These are phyloP conservation scores for Hibiscus trionum DNA, from an alignment of 345 rosid species.

Conservation along the genomic window DNA sequence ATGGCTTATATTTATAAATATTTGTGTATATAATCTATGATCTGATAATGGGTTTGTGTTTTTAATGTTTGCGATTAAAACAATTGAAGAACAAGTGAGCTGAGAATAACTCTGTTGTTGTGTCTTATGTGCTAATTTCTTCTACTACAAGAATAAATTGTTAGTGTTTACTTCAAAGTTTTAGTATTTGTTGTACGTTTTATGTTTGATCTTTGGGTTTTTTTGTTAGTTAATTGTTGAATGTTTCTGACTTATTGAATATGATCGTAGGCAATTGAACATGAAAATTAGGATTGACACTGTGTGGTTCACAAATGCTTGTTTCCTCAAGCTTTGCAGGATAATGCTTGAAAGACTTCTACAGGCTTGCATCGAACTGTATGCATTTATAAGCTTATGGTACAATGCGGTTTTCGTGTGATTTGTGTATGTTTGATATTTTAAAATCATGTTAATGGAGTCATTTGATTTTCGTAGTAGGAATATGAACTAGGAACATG, in stretches of 20 bases:
- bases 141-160: constrained; percentile 1
- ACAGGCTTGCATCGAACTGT: background rate
- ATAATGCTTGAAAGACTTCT: background rate
- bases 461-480: background rate
- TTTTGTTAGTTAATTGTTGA: background rate
- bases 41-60: background rate
- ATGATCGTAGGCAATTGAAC: background rate
- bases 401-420: background rate
- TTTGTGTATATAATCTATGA: constrained; percentile 10
- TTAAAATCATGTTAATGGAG: background rate
- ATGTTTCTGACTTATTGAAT: background rate
- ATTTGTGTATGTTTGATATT: background rate
- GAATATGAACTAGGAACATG: too few relatives aligned
- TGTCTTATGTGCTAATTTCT: background rate
- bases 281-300: background rate
- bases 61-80: background rate
- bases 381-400: background rate
- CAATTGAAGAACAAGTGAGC: background rate
- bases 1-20: background rate
- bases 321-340: background rate
- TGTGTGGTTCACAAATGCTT: background rate
- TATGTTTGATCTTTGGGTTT: background rate
- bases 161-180: background rate
- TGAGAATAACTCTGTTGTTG: background rate
- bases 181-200: background rate